Conservation (phyloP, 2,329 filamentous ascomycete species). For the Monosporascus sp. region DNA sequence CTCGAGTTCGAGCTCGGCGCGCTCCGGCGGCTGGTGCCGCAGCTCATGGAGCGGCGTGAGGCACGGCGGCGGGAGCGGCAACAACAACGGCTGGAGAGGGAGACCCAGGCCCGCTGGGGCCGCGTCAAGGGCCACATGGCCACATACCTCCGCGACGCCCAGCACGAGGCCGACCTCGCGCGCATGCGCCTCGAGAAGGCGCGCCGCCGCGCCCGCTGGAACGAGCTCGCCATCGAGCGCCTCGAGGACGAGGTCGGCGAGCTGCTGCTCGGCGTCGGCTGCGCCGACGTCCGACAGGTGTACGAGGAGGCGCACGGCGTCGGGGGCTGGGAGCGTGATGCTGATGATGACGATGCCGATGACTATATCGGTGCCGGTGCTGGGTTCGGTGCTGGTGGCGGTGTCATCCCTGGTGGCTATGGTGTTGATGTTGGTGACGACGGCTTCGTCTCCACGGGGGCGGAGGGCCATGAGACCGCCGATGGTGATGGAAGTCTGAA, state of each 20-base stretch:
- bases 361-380: too few species aligned
- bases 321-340: too few species aligned
- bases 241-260: not conserved
- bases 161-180: constrained; percentile 7
- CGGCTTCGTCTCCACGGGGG: too few species aligned
- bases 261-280: not conserved
- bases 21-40: not conserved
- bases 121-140: constrained; percentile 10
- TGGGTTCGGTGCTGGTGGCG: too few species aligned
- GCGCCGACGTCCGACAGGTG: not conserved
- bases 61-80: not conserved
- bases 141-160: constrained; percentile 6
- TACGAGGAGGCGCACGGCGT: not conserved
- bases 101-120: not conserved
- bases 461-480: too few species aligned
- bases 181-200: not conserved
- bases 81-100: constrained; percentile 1
- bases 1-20: constrained; percentile 2
- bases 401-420: too few species aligned
- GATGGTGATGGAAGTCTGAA: too few species aligned
- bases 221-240: not conserved
- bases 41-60: not conserved
- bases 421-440: too few species aligned
- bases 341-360: too few species aligned
- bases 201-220: not conserved